Evolutionary conservation across 1,284 basidiomycete genomes (phyloP).

Genomic region (Dichomitus squalens): DNA sequence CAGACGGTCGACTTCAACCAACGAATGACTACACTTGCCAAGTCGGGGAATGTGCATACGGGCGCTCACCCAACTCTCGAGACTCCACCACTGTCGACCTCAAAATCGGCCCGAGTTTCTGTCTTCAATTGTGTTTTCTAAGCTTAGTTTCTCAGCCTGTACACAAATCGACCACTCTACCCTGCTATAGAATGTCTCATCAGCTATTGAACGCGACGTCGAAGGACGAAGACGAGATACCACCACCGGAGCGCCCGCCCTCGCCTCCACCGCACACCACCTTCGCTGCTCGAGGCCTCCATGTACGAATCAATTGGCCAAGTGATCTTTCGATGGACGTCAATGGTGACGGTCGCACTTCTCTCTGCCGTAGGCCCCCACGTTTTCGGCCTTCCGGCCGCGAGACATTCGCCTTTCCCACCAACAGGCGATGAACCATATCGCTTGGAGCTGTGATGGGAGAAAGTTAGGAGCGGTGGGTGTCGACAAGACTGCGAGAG

Average conservation of each 20-base stretch:
- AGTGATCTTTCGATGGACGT: conserved; percentile 11
- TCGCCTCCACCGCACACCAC: conserved; percentile 73
- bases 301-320: conserved; percentile 51
- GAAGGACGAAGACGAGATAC: conserved; percentile 55
- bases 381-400: conserved; percentile 76
- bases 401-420: conserved; percentile 70
- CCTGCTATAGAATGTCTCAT: conserved; percentile 8
- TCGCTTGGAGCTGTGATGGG: conserved; percentile 82
- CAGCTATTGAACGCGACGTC: conserved; percentile 14
- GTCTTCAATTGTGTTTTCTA: too few species aligned
- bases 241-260: conserved; percentile 66
- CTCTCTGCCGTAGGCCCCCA: conserved; percentile 55
- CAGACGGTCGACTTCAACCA: background rate
- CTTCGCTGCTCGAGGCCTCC: conserved; percentile 66
- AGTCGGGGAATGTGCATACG: conserved; percentile 4
- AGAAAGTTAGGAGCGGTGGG: conserved; percentile 77
- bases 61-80: background rate
- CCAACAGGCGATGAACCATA: conserved; percentile 66
- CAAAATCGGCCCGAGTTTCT: too few species aligned
- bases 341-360: conserved; percentile 24
- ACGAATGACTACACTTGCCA: conserved; percentile 15
- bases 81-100: background rate
- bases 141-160: background rate
- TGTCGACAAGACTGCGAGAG: conserved; percentile 72
- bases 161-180: too few species aligned